These are phyloP conservation scores for Tetradesmus lagerheimii DNA, from an alignment of 139 green algal genomes.

Conservation along the genomic window DNA sequence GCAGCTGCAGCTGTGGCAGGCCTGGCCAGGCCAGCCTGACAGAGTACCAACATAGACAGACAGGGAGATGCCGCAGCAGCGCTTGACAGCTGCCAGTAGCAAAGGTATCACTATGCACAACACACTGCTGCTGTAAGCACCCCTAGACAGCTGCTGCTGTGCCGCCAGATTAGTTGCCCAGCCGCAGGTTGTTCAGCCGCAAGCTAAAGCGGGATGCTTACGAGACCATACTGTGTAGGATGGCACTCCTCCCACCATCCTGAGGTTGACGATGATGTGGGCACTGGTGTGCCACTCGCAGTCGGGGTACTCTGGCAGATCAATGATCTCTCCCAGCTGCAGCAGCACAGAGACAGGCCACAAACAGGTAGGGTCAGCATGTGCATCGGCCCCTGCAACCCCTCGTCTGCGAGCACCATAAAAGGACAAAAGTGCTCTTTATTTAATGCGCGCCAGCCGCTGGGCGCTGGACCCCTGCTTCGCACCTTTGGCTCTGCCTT, in stretches of 20 bases:
- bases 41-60: not conserved
- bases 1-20: not conserved
- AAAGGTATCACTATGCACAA: not conserved
- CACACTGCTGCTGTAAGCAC: not conserved
- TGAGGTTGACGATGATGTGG: slow-evolving; percentile 36
- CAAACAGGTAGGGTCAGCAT: slow-evolving; percentile 12
- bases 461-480: not conserved
- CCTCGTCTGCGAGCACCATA: not conserved
- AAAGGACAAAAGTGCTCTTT: not conserved
- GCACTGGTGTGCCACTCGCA: slow-evolving; percentile 48
- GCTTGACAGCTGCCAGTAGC: no score
- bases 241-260: slow-evolving; percentile 39
- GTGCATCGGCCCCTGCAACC: not conserved
- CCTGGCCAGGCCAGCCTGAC: not conserved
- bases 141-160: not conserved
- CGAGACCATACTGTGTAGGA: slow-evolving; percentile 45
- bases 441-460: not conserved
- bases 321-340: slow-evolving; percentile 44
- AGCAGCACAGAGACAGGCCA: not conserved
- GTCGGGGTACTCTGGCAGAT: slow-evolving; percentile 43
- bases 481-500: slow-evolving; percentile 45
- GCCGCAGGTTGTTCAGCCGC: not conserved
- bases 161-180: not conserved
- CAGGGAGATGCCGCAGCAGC: not conserved
- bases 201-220: not conserved